Conservation (phyloP, 1,139 yeast genomes). For the Blastobotrys illinoisensis region DNA sequence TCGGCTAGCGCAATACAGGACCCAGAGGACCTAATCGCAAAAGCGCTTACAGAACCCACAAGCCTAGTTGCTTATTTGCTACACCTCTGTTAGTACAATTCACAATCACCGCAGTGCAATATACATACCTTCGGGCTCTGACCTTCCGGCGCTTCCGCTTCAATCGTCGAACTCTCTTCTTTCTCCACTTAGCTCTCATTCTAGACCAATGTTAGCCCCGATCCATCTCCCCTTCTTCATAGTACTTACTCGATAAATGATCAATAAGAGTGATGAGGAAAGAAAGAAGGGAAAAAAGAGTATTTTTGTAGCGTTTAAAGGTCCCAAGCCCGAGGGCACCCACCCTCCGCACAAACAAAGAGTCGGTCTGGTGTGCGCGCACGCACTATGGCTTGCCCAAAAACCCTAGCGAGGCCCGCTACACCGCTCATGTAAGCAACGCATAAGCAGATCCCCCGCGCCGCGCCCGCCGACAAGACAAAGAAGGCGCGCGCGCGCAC, state of each 20-base stretch:
- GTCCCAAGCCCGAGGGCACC: background rate
- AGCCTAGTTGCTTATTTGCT: slow-evolving; percentile 13
- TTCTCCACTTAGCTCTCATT: slow-evolving; percentile 65
- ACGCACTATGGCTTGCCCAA: background rate
- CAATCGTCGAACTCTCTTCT: slow-evolving; percentile 99
- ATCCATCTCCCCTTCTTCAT: background rate
- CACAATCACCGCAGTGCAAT: background rate
- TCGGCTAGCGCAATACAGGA: background rate
- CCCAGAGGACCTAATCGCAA: background rate
- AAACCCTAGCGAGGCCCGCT: background rate
- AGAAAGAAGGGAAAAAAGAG: slow-evolving; percentile 11
- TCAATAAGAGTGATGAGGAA: slow-evolving; percentile 12
- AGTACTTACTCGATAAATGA: slow-evolving; percentile 13
- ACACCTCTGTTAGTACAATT: background rate
- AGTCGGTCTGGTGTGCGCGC: slow-evolving; percentile 1
- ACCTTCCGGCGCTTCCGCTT: slow-evolving; percentile 99
- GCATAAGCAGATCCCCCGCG: background rate
- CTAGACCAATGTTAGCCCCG: slow-evolving; percentile 9
- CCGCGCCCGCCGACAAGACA: background rate
- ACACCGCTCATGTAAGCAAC: background rate
- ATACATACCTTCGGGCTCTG: slow-evolving; percentile 70
- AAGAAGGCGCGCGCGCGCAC: slow-evolving; percentile 1
- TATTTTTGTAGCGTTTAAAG: background rate
- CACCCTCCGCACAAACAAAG: slow-evolving; percentile 1
- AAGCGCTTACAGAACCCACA: slow-evolving; percentile 7